Conservation (phyloP, 495 filamentous ascomycete genomes). For the Penicillium lagena region DNA sequence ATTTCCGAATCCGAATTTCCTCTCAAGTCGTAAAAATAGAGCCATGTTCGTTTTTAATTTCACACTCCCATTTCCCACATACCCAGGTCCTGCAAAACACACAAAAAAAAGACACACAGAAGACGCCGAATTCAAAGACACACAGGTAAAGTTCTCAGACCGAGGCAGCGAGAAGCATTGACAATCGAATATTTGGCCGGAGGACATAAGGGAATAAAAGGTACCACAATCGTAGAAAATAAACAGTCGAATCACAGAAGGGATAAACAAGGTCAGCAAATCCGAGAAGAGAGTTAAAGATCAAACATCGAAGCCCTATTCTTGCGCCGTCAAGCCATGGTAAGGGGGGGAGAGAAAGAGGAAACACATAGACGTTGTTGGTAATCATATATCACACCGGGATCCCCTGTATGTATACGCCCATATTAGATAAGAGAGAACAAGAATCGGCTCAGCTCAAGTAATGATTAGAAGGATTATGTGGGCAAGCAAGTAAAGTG, state of each 20-base stretch:
- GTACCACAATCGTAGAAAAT: constrained; percentile 8
- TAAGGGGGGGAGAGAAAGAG: constrained; percentile 8
- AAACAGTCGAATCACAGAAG: constrained; percentile 8
- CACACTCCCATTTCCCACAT: not conserved
- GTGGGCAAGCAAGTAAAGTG: constrained; percentile 28
- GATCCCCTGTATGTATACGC: constrained; percentile 40
- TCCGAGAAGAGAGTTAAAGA: constrained; percentile 16
- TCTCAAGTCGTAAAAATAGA: constrained; percentile 12
- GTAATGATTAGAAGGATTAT: constrained; percentile 27
- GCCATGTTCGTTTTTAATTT: not conserved
- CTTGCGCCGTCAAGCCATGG: constrained; percentile 37
- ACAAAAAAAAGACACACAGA: constrained; percentile 14
- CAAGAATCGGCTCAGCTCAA: constrained; percentile 16
- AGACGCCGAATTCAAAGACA: constrained; percentile 11
- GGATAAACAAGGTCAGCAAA: constrained; percentile 2
- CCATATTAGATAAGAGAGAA: constrained; percentile 31
- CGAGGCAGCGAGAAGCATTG: constrained; percentile 10
- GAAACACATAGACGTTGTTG: constrained; percentile 15
- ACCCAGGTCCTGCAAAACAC: not conserved
- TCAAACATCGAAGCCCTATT: constrained; percentile 17
- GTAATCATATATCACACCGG: constrained; percentile 24
- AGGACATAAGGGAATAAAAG: constrained; percentile 5
- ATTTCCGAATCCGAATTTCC: constrained; percentile 15
- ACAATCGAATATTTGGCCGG: constrained; percentile 1
- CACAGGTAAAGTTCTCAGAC: constrained; percentile 3